Conservation (phyloP, 1,284 basidiomycete species). For the Takashimella koratensis region DNA sequence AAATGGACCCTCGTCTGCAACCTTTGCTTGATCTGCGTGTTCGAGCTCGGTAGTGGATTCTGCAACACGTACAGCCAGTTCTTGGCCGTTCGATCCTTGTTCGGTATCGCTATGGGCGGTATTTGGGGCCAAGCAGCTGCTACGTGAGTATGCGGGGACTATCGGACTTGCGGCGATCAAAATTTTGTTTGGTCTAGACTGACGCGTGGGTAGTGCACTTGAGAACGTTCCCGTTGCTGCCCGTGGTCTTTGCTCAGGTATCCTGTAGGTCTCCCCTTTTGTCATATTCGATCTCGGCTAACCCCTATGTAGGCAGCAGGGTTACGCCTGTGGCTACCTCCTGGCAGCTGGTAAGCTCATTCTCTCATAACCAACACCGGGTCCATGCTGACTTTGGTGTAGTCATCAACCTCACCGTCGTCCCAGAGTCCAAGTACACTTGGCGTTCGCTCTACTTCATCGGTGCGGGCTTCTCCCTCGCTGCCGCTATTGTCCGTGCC, state of each 20-base stretch:
- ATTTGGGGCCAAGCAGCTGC: conserved; percentile 50
- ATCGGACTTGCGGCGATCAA: no score
- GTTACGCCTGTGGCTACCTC: conserved; percentile 60
- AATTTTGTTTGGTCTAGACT: no score
- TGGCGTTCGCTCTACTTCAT: conserved; percentile 55
- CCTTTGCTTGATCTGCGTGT: conserved; percentile 63
- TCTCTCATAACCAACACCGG: neutral
- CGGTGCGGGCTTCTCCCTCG: conserved; percentile 64
- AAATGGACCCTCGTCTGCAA: conserved; percentile 88
- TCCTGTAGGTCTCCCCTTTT: conserved; percentile 50
- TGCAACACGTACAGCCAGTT: conserved; percentile 52
- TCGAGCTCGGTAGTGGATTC: conserved; percentile 68
- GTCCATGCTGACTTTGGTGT: conserved; percentile 22
- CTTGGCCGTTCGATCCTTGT: conserved; percentile 58
- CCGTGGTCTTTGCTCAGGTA: conserved; percentile 79
- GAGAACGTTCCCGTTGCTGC: conserved; percentile 85
- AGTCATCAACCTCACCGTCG: conserved; percentile 65
- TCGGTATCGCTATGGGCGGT: conserved; percentile 78
- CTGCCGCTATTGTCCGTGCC: conserved; percentile 68
- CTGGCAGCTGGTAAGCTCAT: conserved; percentile 21
- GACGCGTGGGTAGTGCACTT: conserved; percentile 58
- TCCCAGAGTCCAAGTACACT: conserved; percentile 40
- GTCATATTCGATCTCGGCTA: neutral
- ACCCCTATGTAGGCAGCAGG: conserved; percentile 57
- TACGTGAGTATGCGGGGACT: conserved; percentile 19